Base-by-base conservation (phyloP, 768 basidiomycete genomes). In the Leucosporidium creatinivorum region DNA sequence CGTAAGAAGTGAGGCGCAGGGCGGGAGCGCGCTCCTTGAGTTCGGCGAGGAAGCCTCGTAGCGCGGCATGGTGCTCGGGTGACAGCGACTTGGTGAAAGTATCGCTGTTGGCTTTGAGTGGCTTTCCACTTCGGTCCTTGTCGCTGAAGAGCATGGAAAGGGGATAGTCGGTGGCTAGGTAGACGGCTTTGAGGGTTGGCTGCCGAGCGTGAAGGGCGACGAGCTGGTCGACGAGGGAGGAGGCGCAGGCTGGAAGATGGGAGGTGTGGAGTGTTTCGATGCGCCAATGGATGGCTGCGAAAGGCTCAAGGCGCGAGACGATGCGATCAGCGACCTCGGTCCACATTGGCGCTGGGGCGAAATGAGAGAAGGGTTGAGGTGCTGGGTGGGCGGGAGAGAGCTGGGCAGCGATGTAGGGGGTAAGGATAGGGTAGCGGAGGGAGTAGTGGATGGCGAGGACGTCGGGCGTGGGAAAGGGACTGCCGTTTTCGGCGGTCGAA, bases 121-220 rank as follows among this genome's bases (percentile, higher is more conserved):
- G 39, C 39, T 44, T 44, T 15, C 39, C 39, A 12, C 8, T 9
- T 8, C 8, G 33, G 9, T 78, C 50, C 76, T 73, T 30, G 55
- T 50, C 26, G 51, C 26, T 0, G 58, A 54, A 7, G 65, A 52
- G 62, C 31, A 68, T 52, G 57, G 76, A 75, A 59, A 75, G 63
- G 1, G 83, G 83, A 69, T 84, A 80, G 73, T 86, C 85, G 26
- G 82, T 84, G 2, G 84, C 83, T 56, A 86, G 78, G 83, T 83
- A 86, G 1, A 85, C 79, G 17, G 78, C 80, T 15, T 73, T 71
- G 39, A 84, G 73, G 44, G 66, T 65, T 2, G 69, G 67, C 13
- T 76, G 61, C n/a, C 23, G 15, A 18, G 79, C 68, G n/a, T 75
- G 74, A 10, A 74, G 65, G 2, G 52, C 18, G 4, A 74, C 70